These are phyloP conservation scores for Penicillium angulare DNA, from an alignment of 495 filamentous ascomycete species.

Conservation along the genomic window DNA sequence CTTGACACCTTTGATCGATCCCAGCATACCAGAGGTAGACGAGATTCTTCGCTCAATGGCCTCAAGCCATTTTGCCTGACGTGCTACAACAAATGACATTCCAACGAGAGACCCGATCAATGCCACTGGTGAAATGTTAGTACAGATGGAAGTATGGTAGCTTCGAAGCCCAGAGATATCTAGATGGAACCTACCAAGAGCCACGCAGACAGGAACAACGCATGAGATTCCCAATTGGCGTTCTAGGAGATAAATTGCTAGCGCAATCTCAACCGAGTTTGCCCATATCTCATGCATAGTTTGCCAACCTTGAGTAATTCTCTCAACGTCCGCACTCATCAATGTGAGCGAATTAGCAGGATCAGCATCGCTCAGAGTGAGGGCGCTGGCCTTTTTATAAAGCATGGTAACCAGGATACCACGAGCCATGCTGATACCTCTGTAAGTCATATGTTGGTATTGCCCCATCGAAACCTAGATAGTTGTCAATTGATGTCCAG, in stretches of 20 bases:
- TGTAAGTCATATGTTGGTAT: slow-evolving; percentile 58
- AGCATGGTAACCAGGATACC: slow-evolving; percentile 58
- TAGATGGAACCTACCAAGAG: slow-evolving; percentile 36
- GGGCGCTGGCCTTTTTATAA: slow-evolving; percentile 47
- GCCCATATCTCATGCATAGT: slow-evolving; percentile 60
- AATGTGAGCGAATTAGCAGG: slow-evolving; percentile 54
- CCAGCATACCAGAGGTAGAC: slow-evolving; percentile 53
- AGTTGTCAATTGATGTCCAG: not conserved
- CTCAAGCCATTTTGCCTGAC: slow-evolving; percentile 27
- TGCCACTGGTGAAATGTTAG: slow-evolving; percentile 23
- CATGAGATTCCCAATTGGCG: slow-evolving; percentile 53
- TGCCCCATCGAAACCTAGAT: slow-evolving; percentile 40
- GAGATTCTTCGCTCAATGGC: slow-evolving; percentile 51
- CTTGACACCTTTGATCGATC: slow-evolving; percentile 61
- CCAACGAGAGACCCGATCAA: slow-evolving; percentile 36
- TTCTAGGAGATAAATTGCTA: slow-evolving; percentile 59
- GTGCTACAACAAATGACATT: slow-evolving; percentile 27
- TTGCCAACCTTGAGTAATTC: slow-evolving; percentile 47
- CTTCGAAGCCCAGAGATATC: no score
- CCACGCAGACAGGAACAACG: slow-evolving; percentile 52
- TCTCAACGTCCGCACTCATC: slow-evolving; percentile 63
- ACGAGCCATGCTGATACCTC: slow-evolving; percentile 57
- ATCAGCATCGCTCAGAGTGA: slow-evolving; percentile 42
- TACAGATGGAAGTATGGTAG: no score
- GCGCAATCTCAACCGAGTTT: slow-evolving; percentile 52